Evolutionary conservation across 2,329 filamentous ascomycete species (phyloP).

Genomic region (Teratosphaeria viscida): DNA sequence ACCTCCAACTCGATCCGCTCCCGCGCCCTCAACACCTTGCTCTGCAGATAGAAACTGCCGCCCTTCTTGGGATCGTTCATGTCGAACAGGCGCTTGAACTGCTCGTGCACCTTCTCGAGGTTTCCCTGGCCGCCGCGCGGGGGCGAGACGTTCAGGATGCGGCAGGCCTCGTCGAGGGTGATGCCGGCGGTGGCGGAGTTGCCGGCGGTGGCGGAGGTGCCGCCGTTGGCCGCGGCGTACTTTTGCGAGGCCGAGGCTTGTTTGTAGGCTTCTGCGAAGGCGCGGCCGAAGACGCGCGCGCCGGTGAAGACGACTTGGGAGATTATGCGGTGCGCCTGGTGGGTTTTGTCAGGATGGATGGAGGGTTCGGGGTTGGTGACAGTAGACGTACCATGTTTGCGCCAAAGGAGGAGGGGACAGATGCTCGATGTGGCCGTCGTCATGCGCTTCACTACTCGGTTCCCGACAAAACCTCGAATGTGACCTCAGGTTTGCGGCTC

Average conservation of each 20-base stretch:
- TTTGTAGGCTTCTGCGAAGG: constrained; percentile 88
- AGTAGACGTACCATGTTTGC: background rate
- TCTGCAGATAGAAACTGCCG: constrained; percentile 96
- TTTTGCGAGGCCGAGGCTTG: constrained; percentile 70
- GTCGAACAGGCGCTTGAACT: constrained; percentile 94
- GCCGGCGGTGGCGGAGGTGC: constrained; percentile 32
- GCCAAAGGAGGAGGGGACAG: background rate
- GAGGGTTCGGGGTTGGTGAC: background rate
- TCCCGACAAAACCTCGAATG: background rate
- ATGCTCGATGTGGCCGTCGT: background rate
- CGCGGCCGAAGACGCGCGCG: constrained; percentile 81
- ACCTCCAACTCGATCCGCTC: constrained; percentile 88
- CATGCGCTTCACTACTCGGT: background rate
- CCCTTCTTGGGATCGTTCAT: constrained; percentile 90
- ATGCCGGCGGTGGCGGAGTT: constrained; percentile 59
- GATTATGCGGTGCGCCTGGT: constrained; percentile 78
- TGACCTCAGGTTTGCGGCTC: background rate
- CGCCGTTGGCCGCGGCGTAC: constrained; percentile 18
- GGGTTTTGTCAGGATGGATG: background rate
- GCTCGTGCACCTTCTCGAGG: constrained; percentile 66
- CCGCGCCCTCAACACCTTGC: constrained; percentile 83
- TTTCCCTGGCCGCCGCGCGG: constrained; percentile 68
- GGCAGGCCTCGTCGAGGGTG: constrained; percentile 91
- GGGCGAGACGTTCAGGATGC: constrained; percentile 90
- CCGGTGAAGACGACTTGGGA: constrained; percentile 87